These are phyloP conservation scores for Penicillium subrubescens DNA, from an alignment of 495 filamentous ascomycete species.

Conservation along the genomic window DNA sequence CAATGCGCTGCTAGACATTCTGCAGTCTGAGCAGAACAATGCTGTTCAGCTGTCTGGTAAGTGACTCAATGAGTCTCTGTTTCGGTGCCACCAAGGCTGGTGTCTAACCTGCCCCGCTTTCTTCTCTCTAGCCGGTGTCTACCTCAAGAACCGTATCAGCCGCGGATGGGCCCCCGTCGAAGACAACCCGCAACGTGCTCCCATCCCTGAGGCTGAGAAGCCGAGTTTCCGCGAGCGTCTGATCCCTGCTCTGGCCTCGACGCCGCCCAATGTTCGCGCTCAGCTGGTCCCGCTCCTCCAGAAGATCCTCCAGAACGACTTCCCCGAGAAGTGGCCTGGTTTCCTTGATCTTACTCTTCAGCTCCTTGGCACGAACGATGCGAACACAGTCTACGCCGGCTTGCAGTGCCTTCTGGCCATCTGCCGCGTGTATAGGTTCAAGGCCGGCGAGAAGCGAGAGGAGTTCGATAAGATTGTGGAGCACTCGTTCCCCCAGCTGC, in stretches of 20 bases:
- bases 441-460: conserved; percentile 74
- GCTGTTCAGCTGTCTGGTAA: conserved; percentile 85
- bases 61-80: conserved; percentile 19
- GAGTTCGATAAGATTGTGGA: conserved; percentile 95
- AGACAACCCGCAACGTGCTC: conserved; percentile 59
- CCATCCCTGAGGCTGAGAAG: conserved; percentile 88
- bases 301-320: conserved; percentile 93
- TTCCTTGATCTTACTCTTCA: conserved; percentile 91
- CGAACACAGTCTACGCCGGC: conserved; percentile 84
- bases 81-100: background rate
- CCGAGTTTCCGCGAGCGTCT: conserved; percentile 81
- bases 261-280: conserved; percentile 76
- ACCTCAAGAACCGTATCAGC: conserved; percentile 94
- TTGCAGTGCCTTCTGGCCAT: conserved; percentile 92
- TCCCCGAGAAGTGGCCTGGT: conserved; percentile 88
- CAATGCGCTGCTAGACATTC: conserved; percentile 85
- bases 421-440: conserved; percentile 92
- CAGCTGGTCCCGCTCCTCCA: conserved; percentile 93
- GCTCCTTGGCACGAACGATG: conserved; percentile 79
- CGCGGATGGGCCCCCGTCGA: conserved; percentile 84
- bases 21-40: conserved; percentile 82
- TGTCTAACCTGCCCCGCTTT: conserved; percentile 18
- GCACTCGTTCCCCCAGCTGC: conserved; percentile 85
- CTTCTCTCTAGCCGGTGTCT: conserved; percentile 76
- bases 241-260: conserved; percentile 82